Percentiles rank a stretch among this genome's conserved stretches.
phyloP scores from a whole-genome alignment of 1,139 yeast genomes.

The Pichia sp. region DNA sequence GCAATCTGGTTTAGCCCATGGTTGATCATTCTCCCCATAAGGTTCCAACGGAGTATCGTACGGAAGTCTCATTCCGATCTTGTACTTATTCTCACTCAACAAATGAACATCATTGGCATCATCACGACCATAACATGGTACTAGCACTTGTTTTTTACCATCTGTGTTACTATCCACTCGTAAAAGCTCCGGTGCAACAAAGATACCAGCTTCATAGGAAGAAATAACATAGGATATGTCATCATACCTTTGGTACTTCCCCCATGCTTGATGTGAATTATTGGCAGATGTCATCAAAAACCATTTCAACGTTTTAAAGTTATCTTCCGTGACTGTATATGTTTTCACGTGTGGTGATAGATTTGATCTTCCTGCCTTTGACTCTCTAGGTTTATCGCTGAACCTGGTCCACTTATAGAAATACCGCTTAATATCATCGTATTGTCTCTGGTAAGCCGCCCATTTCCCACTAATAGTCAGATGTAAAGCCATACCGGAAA shows the following conservation, averaged over 20 bases:
- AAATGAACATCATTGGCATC: slow-evolving; percentile 15
- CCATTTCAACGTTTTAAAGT: slow-evolving; percentile 51
- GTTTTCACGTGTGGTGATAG: slow-evolving; percentile 41
- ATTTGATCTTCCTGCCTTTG: slow-evolving; percentile 26
- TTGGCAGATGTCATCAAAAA: slow-evolving; percentile 61
- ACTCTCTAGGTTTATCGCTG: slow-evolving; percentile 6
- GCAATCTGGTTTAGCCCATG: slow-evolving; percentile 37
- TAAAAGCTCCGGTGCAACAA: slow-evolving; percentile 30
- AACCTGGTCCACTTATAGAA: slow-evolving; percentile 22
- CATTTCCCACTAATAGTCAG: slow-evolving; percentile 31
- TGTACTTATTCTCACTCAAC: slow-evolving; percentile 5
- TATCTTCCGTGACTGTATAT: slow-evolving; percentile 39
- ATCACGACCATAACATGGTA: slow-evolving; percentile 39
- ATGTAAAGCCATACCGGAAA: slow-evolving; percentile 51
- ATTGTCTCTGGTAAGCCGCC: slow-evolving; percentile 23
- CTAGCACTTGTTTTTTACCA: slow-evolving; percentile 11
- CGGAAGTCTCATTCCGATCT: slow-evolving; percentile 35
- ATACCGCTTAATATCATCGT: slow-evolving; percentile 15
- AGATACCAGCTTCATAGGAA: slow-evolving; percentile 52
- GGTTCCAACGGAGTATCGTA: slow-evolving; percentile 42
- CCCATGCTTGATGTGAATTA: slow-evolving; percentile 67
- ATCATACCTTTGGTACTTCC: slow-evolving; percentile 32
- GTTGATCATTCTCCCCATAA: slow-evolving; percentile 36
- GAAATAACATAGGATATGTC: slow-evolving; percentile 16
- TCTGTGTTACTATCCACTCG: slow-evolving; percentile 9